A percentile compares a stretch with the other conserved stretches of the same genome.
Conservation (phyloP, 177 flowering plant genomes). For the Tripterygium wilfordii region DNA sequence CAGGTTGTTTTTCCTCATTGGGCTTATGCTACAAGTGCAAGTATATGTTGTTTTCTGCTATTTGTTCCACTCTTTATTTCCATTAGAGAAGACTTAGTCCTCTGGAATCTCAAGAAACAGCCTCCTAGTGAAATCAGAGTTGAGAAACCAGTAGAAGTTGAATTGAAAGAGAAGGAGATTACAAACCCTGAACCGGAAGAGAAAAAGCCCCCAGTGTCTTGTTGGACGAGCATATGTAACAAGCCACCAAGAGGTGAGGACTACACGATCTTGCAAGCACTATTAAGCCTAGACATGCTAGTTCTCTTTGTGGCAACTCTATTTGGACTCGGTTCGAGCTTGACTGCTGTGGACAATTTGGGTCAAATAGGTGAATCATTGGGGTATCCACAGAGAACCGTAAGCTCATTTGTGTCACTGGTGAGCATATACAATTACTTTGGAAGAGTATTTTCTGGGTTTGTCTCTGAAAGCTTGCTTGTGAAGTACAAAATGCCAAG, state of each 20-base stretch:
- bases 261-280: conserved; percentile 58
- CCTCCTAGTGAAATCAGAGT: conserved; percentile 8
- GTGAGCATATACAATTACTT: conserved; percentile 65
- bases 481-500: conserved; percentile 39
- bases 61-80: conserved; percentile 49
- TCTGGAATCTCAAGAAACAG: conserved; percentile 28
- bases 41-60: conserved; percentile 33
- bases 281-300: conserved; percentile 53
- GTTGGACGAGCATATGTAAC: conserved; percentile 23
- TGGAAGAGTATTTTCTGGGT: conserved; percentile 55
- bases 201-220: conserved; percentile 5
- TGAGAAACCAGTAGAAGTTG: conserved; percentile 7
- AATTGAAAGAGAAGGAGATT: conserved; percentile 1
- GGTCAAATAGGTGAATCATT: conserved; percentile 60
- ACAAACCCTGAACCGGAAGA: not conserved
- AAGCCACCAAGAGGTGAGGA: conserved; percentile 58
- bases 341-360: conserved; percentile 56
- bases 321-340: conserved; percentile 47
- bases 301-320: conserved; percentile 38
- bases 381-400: conserved; percentile 38
- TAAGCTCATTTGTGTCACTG: conserved; percentile 46
- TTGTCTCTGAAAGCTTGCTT: conserved; percentile 43
- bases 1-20: conserved; percentile 25
- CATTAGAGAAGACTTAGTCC: conserved; percentile 38
- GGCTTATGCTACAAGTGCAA: conserved; percentile 39